phyloP scores from a whole-genome alignment of 495 filamentous ascomycete species.

The Chaetomidium leptoderma region DNA sequence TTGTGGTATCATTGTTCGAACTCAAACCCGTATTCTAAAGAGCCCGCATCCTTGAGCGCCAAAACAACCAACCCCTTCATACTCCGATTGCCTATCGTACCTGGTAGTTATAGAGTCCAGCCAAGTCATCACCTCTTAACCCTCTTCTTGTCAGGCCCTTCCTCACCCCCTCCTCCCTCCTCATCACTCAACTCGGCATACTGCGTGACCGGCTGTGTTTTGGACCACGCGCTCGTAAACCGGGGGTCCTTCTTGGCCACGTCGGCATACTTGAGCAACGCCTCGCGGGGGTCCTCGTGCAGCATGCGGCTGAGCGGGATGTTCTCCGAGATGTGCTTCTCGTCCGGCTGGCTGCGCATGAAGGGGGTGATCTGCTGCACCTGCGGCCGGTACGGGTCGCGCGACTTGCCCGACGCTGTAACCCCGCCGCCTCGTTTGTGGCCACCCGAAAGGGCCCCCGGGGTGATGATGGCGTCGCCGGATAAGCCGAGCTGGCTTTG shows the following conservation, averaged over 20 bases:
- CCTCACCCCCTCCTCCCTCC: conserved; percentile 60
- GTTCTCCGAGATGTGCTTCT: conserved; percentile 77
- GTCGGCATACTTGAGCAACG: conserved; percentile 90
- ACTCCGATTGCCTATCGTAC: no score
- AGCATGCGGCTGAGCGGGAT: conserved; percentile 92
- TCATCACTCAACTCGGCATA: conserved; percentile 93
- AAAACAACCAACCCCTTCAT: no score
- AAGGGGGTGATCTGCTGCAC: conserved; percentile 84
- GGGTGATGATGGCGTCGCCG: conserved; percentile 73
- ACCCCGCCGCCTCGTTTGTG: conserved; percentile 55
- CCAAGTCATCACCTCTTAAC: conserved; percentile 43
- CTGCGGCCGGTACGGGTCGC: conserved; percentile 76
- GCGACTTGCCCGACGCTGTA: conserved; percentile 69
- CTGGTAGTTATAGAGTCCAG: no score
- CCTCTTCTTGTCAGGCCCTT: conserved; percentile 66
- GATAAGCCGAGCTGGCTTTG: conserved; percentile 64
- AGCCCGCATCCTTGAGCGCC: no score
- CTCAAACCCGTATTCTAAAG: no score
- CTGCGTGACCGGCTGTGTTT: conserved; percentile 88
- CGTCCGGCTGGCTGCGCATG: conserved; percentile 84
- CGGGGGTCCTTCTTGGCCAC: conserved; percentile 89
- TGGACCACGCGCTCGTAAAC: conserved; percentile 89
- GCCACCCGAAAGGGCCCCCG: conserved; percentile 48
- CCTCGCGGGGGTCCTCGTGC: conserved; percentile 94
- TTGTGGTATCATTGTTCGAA: no score